These are phyloP conservation scores for Verruconis gallopava DNA, from an alignment of 2,329 filamentous ascomycete species.

Conservation along the genomic window DNA sequence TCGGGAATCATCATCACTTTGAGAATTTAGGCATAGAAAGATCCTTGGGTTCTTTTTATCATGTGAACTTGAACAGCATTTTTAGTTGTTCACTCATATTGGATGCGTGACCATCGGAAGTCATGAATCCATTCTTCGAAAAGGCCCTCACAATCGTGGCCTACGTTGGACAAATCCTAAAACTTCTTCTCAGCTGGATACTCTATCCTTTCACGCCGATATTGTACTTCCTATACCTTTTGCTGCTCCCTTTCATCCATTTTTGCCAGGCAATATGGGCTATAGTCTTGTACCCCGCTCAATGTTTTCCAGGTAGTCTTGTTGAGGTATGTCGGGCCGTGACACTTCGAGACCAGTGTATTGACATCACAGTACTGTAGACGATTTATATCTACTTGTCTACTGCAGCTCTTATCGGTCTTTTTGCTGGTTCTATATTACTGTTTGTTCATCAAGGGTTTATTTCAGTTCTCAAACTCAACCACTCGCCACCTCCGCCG, in stretches of 20 bases:
- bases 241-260: slow-evolving; percentile 38
- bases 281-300: slow-evolving; percentile 30
- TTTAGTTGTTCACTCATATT: too few species aligned
- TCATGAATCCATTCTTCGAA: slow-evolving; percentile 7
- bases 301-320: slow-evolving; percentile 1
- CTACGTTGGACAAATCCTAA: slow-evolving; percentile 21
- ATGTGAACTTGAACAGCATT: too few species aligned
- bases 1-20: too few species aligned
- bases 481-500: background rate
- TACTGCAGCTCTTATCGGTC: slow-evolving; percentile 54
- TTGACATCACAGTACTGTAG: slow-evolving; percentile 24
- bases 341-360: background rate
- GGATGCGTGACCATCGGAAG: background rate
- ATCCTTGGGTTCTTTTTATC: too few species aligned
- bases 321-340: slow-evolving; percentile 6
- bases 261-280: slow-evolving; percentile 30
- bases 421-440: slow-evolving; percentile 17
- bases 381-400: slow-evolving; percentile 46
- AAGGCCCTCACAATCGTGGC: background rate
- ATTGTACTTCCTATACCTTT: slow-evolving; percentile 32
- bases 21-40: too few species aligned
- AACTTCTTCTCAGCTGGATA: slow-evolving; percentile 27
- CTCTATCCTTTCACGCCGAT: slow-evolving; percentile 29
- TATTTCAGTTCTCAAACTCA: slow-evolving; percentile 2
- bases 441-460: background rate